Conservation (phyloP, 495 filamentous ascomycete genomes). For the Talaromyces ruber region DNA sequence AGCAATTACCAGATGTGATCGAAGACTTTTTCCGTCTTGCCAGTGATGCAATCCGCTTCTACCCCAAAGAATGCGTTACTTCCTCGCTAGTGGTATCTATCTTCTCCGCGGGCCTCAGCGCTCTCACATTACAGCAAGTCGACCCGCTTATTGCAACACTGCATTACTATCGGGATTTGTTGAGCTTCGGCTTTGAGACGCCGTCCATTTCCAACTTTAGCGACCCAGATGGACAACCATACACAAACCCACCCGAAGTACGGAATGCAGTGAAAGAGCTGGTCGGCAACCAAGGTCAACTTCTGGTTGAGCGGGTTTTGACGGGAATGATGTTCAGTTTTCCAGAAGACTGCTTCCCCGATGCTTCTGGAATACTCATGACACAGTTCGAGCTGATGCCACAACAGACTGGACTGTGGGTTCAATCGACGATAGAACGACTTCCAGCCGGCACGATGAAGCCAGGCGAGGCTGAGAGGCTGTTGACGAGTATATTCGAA, state of each 20-base stretch:
- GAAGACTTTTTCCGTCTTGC: slow-evolving; percentile 97
- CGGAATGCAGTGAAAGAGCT: slow-evolving; percentile 64
- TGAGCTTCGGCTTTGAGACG: slow-evolving; percentile 75
- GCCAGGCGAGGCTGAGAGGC: slow-evolving; percentile 49
- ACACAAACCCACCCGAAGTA: slow-evolving; percentile 52
- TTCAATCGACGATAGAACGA: slow-evolving; percentile 73
- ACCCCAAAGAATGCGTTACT: slow-evolving; percentile 69
- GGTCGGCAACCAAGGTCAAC: slow-evolving; percentile 61
- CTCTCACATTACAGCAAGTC: slow-evolving; percentile 78
- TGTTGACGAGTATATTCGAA: slow-evolving; percentile 57
- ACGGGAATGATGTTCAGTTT: slow-evolving; percentile 99
- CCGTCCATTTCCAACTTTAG: slow-evolving; percentile 64
- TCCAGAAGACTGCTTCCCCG: slow-evolving; percentile 87
- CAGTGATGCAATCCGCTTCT: slow-evolving; percentile 84
- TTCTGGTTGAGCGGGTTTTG: slow-evolving; percentile 73
- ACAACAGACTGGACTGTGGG: slow-evolving; percentile 64
- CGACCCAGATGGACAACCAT: slow-evolving; percentile 28
- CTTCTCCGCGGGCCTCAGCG: slow-evolving; percentile 76
- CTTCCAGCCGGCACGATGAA: slow-evolving; percentile 75
- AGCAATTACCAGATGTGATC: slow-evolving; percentile 92
- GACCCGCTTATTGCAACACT: slow-evolving; percentile 86
- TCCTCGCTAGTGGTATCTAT: slow-evolving; percentile 72
- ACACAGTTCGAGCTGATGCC: slow-evolving; percentile 83
- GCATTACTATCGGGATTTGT: slow-evolving; percentile 87
- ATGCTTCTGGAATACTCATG: slow-evolving; percentile 86